phyloP scores from a whole-genome alignment of 139 green algal species.

The Chlorella ohadii region DNA sequence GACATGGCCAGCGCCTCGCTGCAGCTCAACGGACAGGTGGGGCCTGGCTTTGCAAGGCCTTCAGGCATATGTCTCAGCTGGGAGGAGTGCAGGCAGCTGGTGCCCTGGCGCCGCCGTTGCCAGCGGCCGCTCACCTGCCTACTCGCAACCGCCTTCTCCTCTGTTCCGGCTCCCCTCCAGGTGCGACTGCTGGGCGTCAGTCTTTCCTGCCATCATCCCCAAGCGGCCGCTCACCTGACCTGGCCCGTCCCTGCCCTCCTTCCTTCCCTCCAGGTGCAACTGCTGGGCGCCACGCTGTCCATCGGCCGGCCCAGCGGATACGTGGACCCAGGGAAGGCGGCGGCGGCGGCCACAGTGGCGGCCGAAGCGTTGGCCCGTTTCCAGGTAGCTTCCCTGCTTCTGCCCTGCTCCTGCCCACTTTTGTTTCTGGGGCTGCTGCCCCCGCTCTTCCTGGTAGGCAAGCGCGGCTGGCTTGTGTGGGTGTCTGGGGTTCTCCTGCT shows the following conservation, averaged over 20 bases:
- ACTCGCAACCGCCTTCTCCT: too few species aligned
- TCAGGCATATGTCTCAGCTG: too few species aligned
- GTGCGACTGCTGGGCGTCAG: too few species aligned
- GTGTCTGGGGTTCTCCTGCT: background rate
- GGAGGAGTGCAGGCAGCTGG: too few species aligned
- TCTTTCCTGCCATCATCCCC: too few species aligned
- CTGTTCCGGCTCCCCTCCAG: too few species aligned
- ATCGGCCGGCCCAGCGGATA: constrained; percentile 85
- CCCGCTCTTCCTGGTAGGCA: background rate
- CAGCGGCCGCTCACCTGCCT: too few species aligned
- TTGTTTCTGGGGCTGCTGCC: background rate
- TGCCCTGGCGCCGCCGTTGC: too few species aligned
- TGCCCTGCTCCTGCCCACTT: background rate
- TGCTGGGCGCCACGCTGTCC: constrained; percentile 80
- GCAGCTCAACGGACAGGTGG: constrained; percentile 68
- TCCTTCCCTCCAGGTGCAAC: constrained; percentile 49
- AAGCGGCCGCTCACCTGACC: too few species aligned
- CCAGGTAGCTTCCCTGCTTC: constrained; percentile 50
- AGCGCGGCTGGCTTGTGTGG: background rate
- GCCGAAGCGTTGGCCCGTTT: constrained; percentile 63
- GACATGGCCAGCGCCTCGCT: constrained; percentile 78
- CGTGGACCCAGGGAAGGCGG: constrained; percentile 81
- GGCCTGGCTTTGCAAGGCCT: too few species aligned
- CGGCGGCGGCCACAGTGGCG: constrained; percentile 55
- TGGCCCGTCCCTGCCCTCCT: background rate